Base-by-base conservation (phyloP, 2,329 filamentous ascomycete genomes). In the Aspergillus pseudoviridinutans region DNA sequence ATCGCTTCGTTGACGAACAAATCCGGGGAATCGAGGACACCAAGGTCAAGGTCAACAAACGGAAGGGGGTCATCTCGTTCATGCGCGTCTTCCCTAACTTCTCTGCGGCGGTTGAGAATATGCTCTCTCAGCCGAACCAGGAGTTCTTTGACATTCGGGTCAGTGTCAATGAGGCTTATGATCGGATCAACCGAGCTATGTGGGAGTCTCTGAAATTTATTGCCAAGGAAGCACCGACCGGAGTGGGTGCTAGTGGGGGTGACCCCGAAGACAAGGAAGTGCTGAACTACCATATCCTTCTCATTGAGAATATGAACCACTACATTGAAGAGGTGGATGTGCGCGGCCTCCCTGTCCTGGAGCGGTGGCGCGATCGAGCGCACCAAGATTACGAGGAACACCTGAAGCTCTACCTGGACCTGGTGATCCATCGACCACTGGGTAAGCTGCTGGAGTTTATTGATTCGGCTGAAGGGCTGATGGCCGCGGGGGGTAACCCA, bases 221-320 rank as follows among this genome's bases (percentile, higher is more conserved):
- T 73, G 93, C 94, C 41, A 88, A 87, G 71, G 85, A 88, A 66
- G 82, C 80, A 32, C 84, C 85, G 0, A 28, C 79, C 75, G 57
- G 71, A 57, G 72, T 79, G 60, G 72, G 80, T 63, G 72, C 77
- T 49, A 73, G 78, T 64, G 77, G 76, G 20, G 79, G 80, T n/a
- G 87, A 90, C 66, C 83, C 85, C 1, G 94, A 97, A 73, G 94
- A 97, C 71, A 97, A 99, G 76, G 92, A 97, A 74, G 91, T 92
- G 4, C 84, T 99, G 59, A 97, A 97, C 77, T 96, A 96, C 77
- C 92, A 97, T 74, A 96, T 99, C 67, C 82, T 97, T 35, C 82
- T 97, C 54, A 97, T 99, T 65, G 93, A 99, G 75, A 99, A 99
- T 74, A 97, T 97, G 92, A 95, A 97, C 70, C 92, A 96, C 75